These are phyloP conservation scores for Raffaelea arxii DNA, from an alignment of 2,329 filamentous ascomycete genomes.

Conservation along the genomic window DNA sequence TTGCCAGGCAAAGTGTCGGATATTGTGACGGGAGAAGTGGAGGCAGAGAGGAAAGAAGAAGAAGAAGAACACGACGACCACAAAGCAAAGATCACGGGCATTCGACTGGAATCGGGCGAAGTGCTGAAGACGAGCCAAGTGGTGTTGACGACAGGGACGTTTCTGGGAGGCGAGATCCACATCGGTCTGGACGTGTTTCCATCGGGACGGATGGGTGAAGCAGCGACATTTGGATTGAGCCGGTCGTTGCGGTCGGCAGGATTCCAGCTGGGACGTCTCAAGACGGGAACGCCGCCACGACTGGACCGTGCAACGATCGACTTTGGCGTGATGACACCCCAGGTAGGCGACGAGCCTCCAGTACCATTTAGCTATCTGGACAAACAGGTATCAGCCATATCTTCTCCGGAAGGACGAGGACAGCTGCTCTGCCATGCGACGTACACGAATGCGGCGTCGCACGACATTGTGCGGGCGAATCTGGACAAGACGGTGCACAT, in stretches of 20 bases:
- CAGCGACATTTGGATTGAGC: conserved; percentile 84
- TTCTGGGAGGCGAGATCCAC: conserved; percentile 91
- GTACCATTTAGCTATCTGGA: conserved; percentile 89
- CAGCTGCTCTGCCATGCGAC: conserved; percentile 84
- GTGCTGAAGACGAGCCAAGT: conserved; percentile 71
- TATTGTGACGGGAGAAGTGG: conserved; percentile 62
- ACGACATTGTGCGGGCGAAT: conserved; percentile 77
- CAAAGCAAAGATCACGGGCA: conserved; percentile 65
- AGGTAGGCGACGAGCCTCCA: conserved; percentile 76
- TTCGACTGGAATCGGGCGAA: conserved; percentile 79
- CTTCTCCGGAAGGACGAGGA: background rate
- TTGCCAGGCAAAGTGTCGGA: conserved; percentile 85
- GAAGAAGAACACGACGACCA: background rate
- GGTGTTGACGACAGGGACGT: conserved; percentile 93
- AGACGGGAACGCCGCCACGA: conserved; percentile 91
- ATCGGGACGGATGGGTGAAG: conserved; percentile 86
- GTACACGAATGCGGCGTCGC: conserved; percentile 73
- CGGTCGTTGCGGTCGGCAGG: conserved; percentile 82
- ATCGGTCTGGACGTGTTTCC: conserved; percentile 80
- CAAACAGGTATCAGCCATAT: conserved; percentile 56
- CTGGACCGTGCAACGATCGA: conserved; percentile 76
- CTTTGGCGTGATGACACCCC: conserved; percentile 59
- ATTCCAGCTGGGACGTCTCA: conserved; percentile 79
- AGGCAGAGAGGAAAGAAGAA: background rate
- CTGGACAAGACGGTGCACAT: conserved; percentile 97